Base-by-base conservation (phyloP, 164 flowering plant species). In the Macadamia tetraphylla region DNA sequence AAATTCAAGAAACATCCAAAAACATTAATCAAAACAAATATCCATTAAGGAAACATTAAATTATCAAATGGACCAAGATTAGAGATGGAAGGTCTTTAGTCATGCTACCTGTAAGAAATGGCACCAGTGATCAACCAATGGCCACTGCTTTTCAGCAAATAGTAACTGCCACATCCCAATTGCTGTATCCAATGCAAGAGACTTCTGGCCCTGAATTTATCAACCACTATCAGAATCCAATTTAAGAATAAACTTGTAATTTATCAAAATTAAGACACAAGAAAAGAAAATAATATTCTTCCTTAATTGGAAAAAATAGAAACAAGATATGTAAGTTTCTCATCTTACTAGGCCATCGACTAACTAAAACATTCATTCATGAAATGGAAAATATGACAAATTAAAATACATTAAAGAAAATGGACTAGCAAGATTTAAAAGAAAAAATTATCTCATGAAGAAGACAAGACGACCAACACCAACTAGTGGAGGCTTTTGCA, bases 161-260 rank as follows among this genome's bases (percentile, higher is more conserved):
- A 95, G 83, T 71, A 94, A 77, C 69, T 95, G 99, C 99, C 99
- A 95, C 99, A 92, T 92, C 60, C 98, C 99, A 66, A 92, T 92
- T 55, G 99, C 96, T 49, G 99, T 95, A 84, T 95, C 99, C 75
- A 95, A 74, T 65, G 99, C 99, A 81, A 95, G 77, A 65, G 99
- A 92, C 63, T 95, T 95, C 79, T 95, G 99, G 66, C 99, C 99
- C 99, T 94, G 84, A 63, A 73, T 65, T 23, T 70, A 65, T 1
- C 44, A 68, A 68, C 43, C 32, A 49, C n/a, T 13, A 69, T 62
- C 42, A 69, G 66, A 6, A 17, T 1, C 60, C 14, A 58, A 56
- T 17, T 18, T 44, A 14, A 11, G 2, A 10, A 43, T 29, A 57
- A 10, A 10, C 14, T 11, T 23, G 18, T 35, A 18, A 17, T 15